Base-by-base conservation (phyloP, 768 basidiomycete species). In the Trametes maxima region DNA sequence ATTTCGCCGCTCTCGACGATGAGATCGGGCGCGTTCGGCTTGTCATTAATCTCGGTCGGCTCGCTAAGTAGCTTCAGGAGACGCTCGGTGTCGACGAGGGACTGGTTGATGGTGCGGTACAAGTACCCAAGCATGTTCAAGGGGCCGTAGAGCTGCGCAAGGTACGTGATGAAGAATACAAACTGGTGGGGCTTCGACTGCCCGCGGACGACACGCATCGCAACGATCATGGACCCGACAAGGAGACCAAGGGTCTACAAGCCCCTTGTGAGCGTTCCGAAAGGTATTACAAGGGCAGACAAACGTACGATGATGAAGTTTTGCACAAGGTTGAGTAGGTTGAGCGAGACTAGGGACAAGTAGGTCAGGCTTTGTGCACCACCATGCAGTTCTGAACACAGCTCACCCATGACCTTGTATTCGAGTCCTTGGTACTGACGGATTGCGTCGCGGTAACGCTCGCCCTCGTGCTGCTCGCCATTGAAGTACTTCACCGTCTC, bases 401-500 rank as follows among this genome's bases (percentile, higher is more conserved):
- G 78, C 87, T 56, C 69, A 90, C 90, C 74, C 56, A 89, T 86
- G 57, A 93, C 91, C 69, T 79, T 85, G 71, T 84, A 87, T 67
- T 94, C 91, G 48, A 89, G 73, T 10, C 73, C 73, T 67, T 95
- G 94, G 67, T 93, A 94, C 54, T 87, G 80, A 16, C 78, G 72
- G 62, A 95, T 81, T 2, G 93, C 90, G 14, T 87, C 81, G 12
- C 77, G 72, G 68, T 93, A 94, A 33, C 94, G 81, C 44, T 79
- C 78, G 17, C 81, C 82, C 70, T 95, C 94, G 67, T 93, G 85
- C 22, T 83, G 80, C 73, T 96, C 94, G 16, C 92, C 89, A n/a
- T 85, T 86, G 70, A 94, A 95, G 71, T 92, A 92, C 73, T 92
- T 95, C 67, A 94, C 88, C 5, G 92, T 93, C 72, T 90, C 89